Evolutionary conservation across 371 early-diverging fungal genomes (phyloP).

Genomic region (Zychaea mexicana): DNA sequence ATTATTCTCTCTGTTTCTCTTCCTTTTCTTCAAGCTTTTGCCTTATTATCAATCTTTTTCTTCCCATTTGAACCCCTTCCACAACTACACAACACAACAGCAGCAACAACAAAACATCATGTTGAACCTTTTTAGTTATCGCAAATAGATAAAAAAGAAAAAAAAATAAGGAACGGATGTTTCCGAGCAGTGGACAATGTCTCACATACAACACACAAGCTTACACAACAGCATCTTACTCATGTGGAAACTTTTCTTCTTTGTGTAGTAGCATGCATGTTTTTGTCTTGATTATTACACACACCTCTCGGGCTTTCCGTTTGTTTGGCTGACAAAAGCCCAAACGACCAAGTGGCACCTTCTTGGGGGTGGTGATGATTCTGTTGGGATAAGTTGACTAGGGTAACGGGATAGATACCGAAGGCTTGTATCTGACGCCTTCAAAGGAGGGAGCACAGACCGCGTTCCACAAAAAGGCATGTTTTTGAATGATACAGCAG

Average conservation of each 20-base stretch:
- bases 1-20: not conserved
- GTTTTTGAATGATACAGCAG: no score
- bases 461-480: not conserved
- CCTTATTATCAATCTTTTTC: no score
- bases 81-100: not conserved
- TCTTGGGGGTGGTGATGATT: not conserved
- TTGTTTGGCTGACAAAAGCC: no score
- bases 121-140: not conserved
- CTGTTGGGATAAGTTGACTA: not conserved
- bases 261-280: no score
- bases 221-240: not conserved
- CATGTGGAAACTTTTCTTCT: not conserved
- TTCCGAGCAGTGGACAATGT: not conserved
- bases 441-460: not conserved
- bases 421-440: no score
- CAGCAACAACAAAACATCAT: not conserved
- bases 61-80: not conserved
- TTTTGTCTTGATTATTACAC: no score
- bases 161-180: not conserved
- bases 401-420: conserved; percentile 4
- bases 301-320: no score
- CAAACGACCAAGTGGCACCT: not conserved
- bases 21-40: not conserved
- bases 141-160: conserved; percentile 4
- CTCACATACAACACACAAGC: not conserved